Base-by-base conservation (phyloP, 2,329 filamentous ascomycete species). In the Seiridium cupressi region DNA sequence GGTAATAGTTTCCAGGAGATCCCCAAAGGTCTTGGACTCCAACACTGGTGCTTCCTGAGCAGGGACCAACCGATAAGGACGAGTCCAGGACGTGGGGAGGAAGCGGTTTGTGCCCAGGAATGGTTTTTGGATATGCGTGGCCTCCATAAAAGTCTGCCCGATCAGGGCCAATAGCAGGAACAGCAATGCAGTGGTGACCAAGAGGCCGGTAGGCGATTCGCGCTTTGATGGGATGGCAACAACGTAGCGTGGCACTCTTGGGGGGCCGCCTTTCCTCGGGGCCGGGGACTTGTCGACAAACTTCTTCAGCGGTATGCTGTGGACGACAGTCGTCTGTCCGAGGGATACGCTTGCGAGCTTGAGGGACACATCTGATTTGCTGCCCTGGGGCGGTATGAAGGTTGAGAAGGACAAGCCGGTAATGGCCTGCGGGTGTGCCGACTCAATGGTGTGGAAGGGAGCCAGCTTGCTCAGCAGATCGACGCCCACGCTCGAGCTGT, bases 341-440 rank as follows among this genome's bases (percentile, higher is more conserved):
- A 96, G 87, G 54, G 90, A 92, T 46, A 92, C 89, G 51, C 90
- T 93, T 36, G 91, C 93, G 3, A 97, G 84, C 67, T 91, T 91
- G 66, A 96, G 78, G 68, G 86, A 86, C 66, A 88, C 83, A 13
- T 84, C 80, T 44, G 73, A 70, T 66, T 79, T 71, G 3, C 75
- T 78, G n/a, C 84, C 73, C 55, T 77, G 60, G 1, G 83, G 85
- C 1, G 84, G 77, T 31, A 73, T 70, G 71, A 88, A 89, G 59
- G 76, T 76, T 3, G 85, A 87, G 69, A 89, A 86, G 8, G 81
- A 77, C 10, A 89, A 69, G 49, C 80, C 80, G 3, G 87, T 88
- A 65, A 89, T 87, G 64, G 83, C 82, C 44, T 79, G 77, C 3
- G 79, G 78, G 68, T 89, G 86, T 10, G 83, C 84, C 31, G 79